These are phyloP conservation scores for Acer campestre DNA, from an alignment of 345 rosid species.

Conservation along the genomic window DNA sequence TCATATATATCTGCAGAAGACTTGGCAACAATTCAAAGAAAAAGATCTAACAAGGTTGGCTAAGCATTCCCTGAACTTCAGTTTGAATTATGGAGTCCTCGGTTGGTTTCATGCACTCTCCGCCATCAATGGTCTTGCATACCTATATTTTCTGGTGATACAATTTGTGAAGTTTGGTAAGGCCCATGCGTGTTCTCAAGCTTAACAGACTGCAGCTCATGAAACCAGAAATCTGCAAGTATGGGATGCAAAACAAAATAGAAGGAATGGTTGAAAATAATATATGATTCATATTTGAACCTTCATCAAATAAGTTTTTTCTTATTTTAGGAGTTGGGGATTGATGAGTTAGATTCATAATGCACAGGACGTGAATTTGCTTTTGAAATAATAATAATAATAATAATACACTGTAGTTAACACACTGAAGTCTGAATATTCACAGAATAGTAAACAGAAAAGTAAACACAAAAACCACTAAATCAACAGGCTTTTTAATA, in stretches of 20 bases:
- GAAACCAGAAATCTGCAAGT: background rate
- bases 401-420: background rate
- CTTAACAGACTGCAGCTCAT: background rate
- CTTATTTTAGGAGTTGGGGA: background rate
- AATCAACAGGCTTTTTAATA: constrained; percentile 11
- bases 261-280: background rate
- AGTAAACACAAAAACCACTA: constrained; percentile 15
- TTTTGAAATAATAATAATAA: background rate
- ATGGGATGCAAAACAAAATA: too few species aligned
- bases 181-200: too few species aligned
- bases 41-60: background rate
- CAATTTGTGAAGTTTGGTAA: background rate
- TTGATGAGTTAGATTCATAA: background rate
- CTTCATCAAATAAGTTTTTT: background rate
- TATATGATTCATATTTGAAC: background rate
- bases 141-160: background rate
- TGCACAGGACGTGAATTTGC: background rate
- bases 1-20: background rate
- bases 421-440: constrained; percentile 24
- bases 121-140: background rate
- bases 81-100: background rate
- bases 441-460: constrained; percentile 35
- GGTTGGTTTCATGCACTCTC: background rate
- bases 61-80: background rate
- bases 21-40: background rate